phyloP scores from a whole-genome alignment of 2,329 filamentous ascomycete species.

The Fusarium verrucosum region DNA sequence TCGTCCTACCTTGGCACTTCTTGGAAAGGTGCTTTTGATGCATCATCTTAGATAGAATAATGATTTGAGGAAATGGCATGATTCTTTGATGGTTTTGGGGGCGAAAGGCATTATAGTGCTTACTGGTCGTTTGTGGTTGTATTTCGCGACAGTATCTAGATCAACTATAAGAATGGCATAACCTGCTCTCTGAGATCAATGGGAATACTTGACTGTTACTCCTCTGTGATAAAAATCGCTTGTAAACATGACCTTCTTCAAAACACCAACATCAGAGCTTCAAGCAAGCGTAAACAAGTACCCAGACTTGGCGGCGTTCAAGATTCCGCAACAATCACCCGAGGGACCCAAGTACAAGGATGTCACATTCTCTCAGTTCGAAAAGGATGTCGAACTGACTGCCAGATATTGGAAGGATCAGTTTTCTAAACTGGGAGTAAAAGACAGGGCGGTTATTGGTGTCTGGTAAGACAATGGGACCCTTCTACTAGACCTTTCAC shows the following conservation, averaged over 20 bases:
- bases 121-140: background rate
- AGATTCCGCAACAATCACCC: background rate
- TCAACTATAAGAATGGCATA: background rate
- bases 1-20: too few relatives aligned
- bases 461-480: slow-evolving; percentile 16
- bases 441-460: slow-evolving; percentile 25
- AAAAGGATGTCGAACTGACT: slow-evolving; percentile 12
- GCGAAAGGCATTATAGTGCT: background rate
- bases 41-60: too few relatives aligned
- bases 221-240: background rate
- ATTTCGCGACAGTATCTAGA: background rate
- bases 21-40: too few relatives aligned
- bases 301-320: slow-evolving; percentile 20
- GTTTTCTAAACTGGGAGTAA: background rate
- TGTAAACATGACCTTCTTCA: background rate
- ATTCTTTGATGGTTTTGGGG: too few relatives aligned
- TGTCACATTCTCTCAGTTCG: slow-evolving; percentile 18
- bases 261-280: slow-evolving; percentile 6
- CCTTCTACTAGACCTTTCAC: accelerated
- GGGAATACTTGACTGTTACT: too few relatives aligned
- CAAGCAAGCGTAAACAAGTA: background rate
- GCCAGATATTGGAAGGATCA: slow-evolving; percentile 24
- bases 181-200: background rate
- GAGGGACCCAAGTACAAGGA: slow-evolving; percentile 9
- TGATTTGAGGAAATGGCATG: too few relatives aligned